Conservation (phyloP, 495 filamentous ascomycete genomes). For the Aspergillus funiculosus region DNA sequence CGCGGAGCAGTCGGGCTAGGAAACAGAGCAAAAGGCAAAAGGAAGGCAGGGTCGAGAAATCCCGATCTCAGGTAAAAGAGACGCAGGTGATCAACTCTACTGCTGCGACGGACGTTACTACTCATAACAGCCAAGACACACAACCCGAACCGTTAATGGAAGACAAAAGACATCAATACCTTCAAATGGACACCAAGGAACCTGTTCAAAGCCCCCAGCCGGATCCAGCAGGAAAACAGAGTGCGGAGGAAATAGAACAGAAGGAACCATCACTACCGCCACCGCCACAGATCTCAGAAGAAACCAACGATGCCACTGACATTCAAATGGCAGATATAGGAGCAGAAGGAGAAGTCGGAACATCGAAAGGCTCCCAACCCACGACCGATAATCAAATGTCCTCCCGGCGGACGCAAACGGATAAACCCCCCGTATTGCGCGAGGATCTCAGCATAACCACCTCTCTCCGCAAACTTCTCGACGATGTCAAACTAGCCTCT, state of each 20-base stretch:
- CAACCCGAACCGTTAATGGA: background rate
- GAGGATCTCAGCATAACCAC: slow-evolving; percentile 32
- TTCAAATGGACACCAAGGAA: no score
- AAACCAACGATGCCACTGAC: background rate
- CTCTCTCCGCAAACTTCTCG: slow-evolving; percentile 47
- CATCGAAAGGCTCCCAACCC: background rate
- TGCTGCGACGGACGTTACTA: background rate
- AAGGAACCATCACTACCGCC: background rate
- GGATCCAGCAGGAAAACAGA: no score
- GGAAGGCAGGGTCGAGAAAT: slow-evolving; percentile 1
- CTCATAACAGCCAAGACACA: background rate
- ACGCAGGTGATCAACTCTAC: background rate
- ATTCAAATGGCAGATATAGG: slow-evolving; percentile 4
- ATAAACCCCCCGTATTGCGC: background rate
- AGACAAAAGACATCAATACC: no score
- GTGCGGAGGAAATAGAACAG: no score
- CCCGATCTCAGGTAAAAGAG: slow-evolving; percentile 11
- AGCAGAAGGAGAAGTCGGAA: background rate
- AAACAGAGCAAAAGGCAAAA: slow-evolving; percentile 14
- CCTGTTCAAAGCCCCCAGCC: no score
- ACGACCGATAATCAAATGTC: background rate
- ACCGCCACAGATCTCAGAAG: background rate
- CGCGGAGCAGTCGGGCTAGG: slow-evolving; percentile 18
- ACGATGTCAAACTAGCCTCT: slow-evolving; percentile 44
- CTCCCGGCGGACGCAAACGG: slow-evolving; percentile 14